These are phyloP conservation scores for Macrophomina pseudophaseolina DNA, from an alignment of 2,329 filamentous ascomycete species.

Conservation along the genomic window DNA sequence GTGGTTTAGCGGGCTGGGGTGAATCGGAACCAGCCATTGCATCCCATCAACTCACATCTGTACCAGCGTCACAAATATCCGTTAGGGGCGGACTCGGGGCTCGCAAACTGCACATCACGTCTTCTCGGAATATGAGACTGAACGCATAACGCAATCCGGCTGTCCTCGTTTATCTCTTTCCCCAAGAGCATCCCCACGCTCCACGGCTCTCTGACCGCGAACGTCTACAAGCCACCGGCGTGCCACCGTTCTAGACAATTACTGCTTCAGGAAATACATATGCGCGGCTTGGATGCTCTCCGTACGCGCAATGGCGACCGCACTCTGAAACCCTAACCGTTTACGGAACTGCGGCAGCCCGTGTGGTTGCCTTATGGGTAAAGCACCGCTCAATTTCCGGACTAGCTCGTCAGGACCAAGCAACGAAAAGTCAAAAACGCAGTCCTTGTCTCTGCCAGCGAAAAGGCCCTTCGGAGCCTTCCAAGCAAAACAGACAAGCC, in stretches of 20 bases:
- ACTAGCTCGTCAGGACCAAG: background rate
- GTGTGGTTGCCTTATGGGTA: background rate
- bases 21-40: conserved; percentile 6
- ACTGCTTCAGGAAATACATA: background rate
- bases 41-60: background rate
- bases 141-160: background rate
- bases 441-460: background rate
- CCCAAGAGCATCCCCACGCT: background rate
- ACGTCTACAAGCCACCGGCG: background rate
- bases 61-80: background rate
- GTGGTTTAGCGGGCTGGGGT: background rate
- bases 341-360: background rate
- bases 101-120: too few relatives aligned
- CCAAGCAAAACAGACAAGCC: background rate
- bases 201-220: background rate
- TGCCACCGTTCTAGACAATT: background rate
- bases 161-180: background rate
- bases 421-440: background rate
- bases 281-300: background rate
- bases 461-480: background rate
- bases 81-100: too few relatives aligned
- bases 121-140: too few relatives aligned
- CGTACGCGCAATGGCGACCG: background rate
- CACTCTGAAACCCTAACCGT: conserved; percentile 2
- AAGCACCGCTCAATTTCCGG: background rate